Conservation (phyloP, 2,329 filamentous ascomycete genomes). For the Epichloe festucae region DNA sequence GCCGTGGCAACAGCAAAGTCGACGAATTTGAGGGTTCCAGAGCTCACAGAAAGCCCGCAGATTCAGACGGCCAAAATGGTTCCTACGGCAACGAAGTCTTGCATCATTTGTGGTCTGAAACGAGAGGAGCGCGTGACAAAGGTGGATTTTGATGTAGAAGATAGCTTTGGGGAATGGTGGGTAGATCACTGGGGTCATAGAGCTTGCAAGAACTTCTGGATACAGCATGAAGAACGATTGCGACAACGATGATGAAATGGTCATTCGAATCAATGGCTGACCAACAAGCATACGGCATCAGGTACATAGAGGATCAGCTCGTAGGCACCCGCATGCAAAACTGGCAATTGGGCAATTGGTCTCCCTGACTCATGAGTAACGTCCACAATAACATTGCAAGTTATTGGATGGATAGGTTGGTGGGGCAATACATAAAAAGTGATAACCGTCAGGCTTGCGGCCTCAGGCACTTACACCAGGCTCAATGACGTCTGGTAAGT, state of each 20-base stretch:
- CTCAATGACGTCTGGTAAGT: slow-evolving; percentile 1
- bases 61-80: slow-evolving; percentile 61
- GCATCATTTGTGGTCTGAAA: slow-evolving; percentile 77
- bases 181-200: slow-evolving; percentile 74
- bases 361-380: too few relatives aligned
- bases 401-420: too few relatives aligned
- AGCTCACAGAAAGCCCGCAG: slow-evolving; percentile 55
- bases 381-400: too few relatives aligned
- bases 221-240: slow-evolving; percentile 57
- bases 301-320: too few relatives aligned
- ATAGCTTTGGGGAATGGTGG: slow-evolving; percentile 97
- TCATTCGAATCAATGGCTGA: neutral
- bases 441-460: too few relatives aligned
- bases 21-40: slow-evolving; percentile 47
- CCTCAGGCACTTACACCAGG: too few relatives aligned
- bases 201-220: slow-evolving; percentile 76
- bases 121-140: slow-evolving; percentile 70
- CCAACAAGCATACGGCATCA: too few relatives aligned
- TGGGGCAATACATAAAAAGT: too few relatives aligned
- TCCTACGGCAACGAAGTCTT: slow-evolving; percentile 59
- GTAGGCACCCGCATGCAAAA: too few relatives aligned
- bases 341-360: too few relatives aligned
- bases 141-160: slow-evolving; percentile 65
- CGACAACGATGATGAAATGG: slow-evolving; percentile 44
- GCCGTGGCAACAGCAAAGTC: slow-evolving; percentile 56